Evolutionary conservation across 2,329 filamentous ascomycete species (phyloP).

Genomic region (Neonectria hederae): DNA sequence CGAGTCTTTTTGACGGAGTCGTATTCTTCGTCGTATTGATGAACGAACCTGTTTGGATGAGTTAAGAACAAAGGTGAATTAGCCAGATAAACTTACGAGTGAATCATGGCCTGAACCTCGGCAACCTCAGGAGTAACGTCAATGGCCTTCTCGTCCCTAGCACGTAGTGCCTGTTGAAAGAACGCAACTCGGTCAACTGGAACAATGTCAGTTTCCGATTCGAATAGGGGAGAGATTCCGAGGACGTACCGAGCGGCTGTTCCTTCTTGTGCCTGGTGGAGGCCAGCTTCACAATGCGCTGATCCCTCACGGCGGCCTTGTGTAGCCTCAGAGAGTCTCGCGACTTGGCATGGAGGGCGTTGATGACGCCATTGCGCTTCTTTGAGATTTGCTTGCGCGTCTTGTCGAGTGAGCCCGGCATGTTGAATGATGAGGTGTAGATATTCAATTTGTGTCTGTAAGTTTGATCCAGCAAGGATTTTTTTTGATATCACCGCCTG

Average conservation of each 20-base stretch:
- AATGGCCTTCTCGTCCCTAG: constrained; percentile 51
- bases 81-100: constrained; percentile 57
- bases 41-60: constrained; percentile 62
- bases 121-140: constrained; percentile 64
- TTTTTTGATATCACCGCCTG: constrained; percentile 26
- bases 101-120: constrained; percentile 69
- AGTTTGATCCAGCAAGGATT: constrained; percentile 27
- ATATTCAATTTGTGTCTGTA: constrained; percentile 17
- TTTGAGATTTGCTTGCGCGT: constrained; percentile 90
- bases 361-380: constrained; percentile 79
- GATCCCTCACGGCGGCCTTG: constrained; percentile 81
- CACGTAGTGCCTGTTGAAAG: constrained; percentile 72
- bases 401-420: constrained; percentile 83
- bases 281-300: constrained; percentile 79
- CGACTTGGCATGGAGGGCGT: constrained; percentile 86
- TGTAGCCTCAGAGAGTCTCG: constrained; percentile 85
- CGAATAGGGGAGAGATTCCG: constrained; percentile 6
- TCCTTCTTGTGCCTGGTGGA: constrained; percentile 78
- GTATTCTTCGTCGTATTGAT: constrained; percentile 77
- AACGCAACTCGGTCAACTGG: constrained; percentile 58
- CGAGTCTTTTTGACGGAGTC: constrained; percentile 72
- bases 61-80: background rate
- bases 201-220: constrained; percentile 14
- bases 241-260: constrained; percentile 71
- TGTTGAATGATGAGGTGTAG: constrained; percentile 51